Conservation (phyloP, 306 rosid genomes). For the Amphicarpaea edgeworthii region DNA sequence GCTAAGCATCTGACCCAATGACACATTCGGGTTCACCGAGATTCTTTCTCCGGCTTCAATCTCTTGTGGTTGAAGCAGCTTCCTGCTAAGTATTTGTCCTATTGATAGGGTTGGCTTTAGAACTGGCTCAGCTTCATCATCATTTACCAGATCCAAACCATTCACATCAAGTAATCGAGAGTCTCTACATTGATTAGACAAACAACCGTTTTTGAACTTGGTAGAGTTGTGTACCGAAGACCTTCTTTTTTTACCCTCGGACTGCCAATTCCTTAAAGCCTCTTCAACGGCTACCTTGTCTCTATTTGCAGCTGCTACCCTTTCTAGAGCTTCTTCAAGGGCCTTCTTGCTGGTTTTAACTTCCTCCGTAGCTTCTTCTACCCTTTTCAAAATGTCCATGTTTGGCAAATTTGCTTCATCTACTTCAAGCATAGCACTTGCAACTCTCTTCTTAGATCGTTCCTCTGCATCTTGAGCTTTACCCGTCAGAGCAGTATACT, state of each 20-base stretch:
- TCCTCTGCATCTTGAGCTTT: slow-evolving; percentile 74
- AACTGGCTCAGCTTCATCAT: slow-evolving; percentile 64
- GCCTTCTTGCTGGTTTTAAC: slow-evolving; percentile 67
- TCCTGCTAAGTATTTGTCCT: slow-evolving; percentile 86
- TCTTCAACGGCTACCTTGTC: slow-evolving; percentile 88
- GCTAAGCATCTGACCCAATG: slow-evolving; percentile 89
- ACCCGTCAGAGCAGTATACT: slow-evolving; percentile 62
- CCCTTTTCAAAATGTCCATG: slow-evolving; percentile 62
- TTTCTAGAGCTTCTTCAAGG: slow-evolving; percentile 80
- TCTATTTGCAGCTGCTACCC: slow-evolving; percentile 84
- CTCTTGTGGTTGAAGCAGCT: slow-evolving; percentile 71
- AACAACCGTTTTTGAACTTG: slow-evolving; percentile 73
- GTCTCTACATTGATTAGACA: slow-evolving; percentile 59
- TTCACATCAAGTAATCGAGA: slow-evolving; percentile 71
- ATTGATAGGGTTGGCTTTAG: slow-evolving; percentile 79
- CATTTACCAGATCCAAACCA: slow-evolving; percentile 58
- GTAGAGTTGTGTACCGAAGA: slow-evolving; percentile 57
- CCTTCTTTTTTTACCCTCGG: slow-evolving; percentile 66
- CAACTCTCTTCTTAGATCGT: slow-evolving; percentile 62
- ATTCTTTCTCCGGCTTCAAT: slow-evolving; percentile 58
- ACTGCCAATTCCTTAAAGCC: slow-evolving; percentile 85
- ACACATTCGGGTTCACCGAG: slow-evolving; percentile 63
- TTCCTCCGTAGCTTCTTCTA: slow-evolving; percentile 80
- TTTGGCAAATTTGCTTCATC: slow-evolving; percentile 71
- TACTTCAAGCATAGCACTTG: slow-evolving; percentile 72